Evolutionary conservation across 2,329 filamentous ascomycete species (phyloP), one percentile per base, ranked within the genome.

Genomic region (Colletotrichum falcatum): DNA sequence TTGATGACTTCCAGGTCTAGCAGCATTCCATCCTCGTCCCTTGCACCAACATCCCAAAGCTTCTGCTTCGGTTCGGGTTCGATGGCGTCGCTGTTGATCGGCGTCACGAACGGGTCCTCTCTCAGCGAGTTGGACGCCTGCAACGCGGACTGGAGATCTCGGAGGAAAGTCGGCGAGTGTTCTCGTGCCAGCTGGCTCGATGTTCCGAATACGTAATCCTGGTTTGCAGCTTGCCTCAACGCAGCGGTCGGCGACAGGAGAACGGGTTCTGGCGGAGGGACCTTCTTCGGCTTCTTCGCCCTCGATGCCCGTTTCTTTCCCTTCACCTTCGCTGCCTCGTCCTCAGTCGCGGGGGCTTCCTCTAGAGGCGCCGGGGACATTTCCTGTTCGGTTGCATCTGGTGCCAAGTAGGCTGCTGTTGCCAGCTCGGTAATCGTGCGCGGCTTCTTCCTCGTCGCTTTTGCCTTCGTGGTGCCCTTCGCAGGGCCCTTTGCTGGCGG

Each of bases 191-290:
- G 82, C 78, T 97, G 94, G 78, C 94, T 97, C 1, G 92, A 95
- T 0, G 94, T 96, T 1, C 94, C 94, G 80, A 97, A 97, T 0
- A 97, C 81, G 76, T 95, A 93, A 70, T 94, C 89, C 77, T 96
- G 94, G 1, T 87, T 83, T 3, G 88, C 84, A 18, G 92, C 87
- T 74, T 91, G 87, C 62, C 87, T 87, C 53, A 91, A 80, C 1
- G 93, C 94, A 30, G 91, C 87, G 58, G 83, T 83, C 0, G 94
- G 94, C 0, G 92, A 93, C 14, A 93, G 82, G 2, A 97, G 78
- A 23, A 87, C 79, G 51, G 84, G 82, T 26, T 84, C 83, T n/a
- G 83, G 81, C 1, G 76, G 76, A 54, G 74, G 70, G 44, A 74
- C 76, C 42, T 76, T 72, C 61, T 79, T 79, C 60, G 77, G 74